Conservation (phyloP, 1,139 yeast species). For the Tardiomyces blankii region DNA sequence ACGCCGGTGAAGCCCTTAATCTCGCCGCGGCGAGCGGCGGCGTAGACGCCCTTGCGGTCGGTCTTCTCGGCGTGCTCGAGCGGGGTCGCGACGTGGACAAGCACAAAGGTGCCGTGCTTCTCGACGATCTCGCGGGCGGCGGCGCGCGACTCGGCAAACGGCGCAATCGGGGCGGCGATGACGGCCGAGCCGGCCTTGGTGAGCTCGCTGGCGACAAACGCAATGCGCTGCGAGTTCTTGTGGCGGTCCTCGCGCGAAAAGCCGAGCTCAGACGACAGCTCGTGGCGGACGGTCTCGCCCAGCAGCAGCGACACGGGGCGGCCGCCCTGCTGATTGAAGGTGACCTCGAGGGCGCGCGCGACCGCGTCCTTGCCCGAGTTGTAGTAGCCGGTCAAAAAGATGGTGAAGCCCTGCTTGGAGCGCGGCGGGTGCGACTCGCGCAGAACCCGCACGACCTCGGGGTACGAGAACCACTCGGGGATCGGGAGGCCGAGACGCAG, state of each 20-base stretch:
- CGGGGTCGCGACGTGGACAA: constrained; percentile 41
- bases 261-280: constrained; percentile 32
- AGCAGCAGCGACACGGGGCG: constrained; percentile 68
- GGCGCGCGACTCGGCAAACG: constrained; percentile 29
- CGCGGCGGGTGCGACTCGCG: constrained; percentile 95
- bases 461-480: constrained; percentile 96
- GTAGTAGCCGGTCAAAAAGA: constrained; percentile 48
- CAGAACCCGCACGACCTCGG: constrained; percentile 84
- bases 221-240: constrained; percentile 34
- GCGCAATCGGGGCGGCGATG: constrained; percentile 51
- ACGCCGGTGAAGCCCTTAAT: constrained; percentile 38
- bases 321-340: constrained; percentile 84
- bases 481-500: constrained; percentile 79
- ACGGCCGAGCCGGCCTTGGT: constrained; percentile 89
- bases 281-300: constrained; percentile 38
- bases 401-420: constrained; percentile 75
- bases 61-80: constrained; percentile 33
- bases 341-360: constrained; percentile 77
- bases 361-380: constrained; percentile 51
- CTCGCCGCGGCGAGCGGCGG: constrained; percentile 34
- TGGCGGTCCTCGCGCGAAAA: constrained; percentile 31
- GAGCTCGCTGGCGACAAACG: constrained; percentile 67
- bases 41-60: constrained; percentile 39
- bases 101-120: constrained; percentile 36
- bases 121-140: constrained; percentile 32